A percentile compares a stretch with the other conserved stretches of the same genome.
These are phyloP conservation scores for Closterium sp. DNA, from an alignment of 139 green algal genomes.

Conservation along the genomic window DNA sequence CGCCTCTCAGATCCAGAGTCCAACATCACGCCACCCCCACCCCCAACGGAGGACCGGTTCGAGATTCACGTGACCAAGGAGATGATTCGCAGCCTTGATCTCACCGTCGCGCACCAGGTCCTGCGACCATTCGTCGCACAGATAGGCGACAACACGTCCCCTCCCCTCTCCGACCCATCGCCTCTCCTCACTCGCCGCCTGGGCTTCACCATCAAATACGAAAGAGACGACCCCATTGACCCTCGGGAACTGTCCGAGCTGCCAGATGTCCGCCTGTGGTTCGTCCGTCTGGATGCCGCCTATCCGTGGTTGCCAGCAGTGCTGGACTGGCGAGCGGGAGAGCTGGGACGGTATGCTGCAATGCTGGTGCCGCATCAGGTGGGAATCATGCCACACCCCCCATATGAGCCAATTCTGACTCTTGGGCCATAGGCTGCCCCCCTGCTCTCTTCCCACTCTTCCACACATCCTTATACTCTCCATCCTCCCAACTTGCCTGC, in stretches of 20 bases:
- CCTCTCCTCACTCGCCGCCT: conserved; percentile 20
- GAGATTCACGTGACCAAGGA: conserved; percentile 40
- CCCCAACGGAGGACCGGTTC: conserved; percentile 33
- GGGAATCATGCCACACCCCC: neutral
- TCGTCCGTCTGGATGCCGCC: conserved; percentile 47
- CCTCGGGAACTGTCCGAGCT: conserved; percentile 51
- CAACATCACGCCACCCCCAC: conserved; percentile 23
- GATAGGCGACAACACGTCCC: conserved; percentile 32
- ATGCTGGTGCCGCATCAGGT: conserved; percentile 56
- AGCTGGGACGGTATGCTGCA: conserved; percentile 50
- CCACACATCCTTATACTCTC: neutral
- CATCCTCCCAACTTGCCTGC: neutral
- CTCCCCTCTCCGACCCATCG: neutral
- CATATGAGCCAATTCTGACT: neutral
- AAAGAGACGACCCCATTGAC: conserved; percentile 39
- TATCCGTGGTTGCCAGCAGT: conserved; percentile 53
- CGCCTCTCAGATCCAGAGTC: neutral
- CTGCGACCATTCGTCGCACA: conserved; percentile 34
- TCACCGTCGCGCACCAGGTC: conserved; percentile 32
- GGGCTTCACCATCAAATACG: conserved; percentile 36
- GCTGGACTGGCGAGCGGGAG: conserved; percentile 50
- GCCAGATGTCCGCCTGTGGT: conserved; percentile 52
- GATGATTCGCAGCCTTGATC: conserved; percentile 17
- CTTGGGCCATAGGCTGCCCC: neutral
- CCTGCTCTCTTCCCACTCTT: neutral